Evolutionary conservation across 768 basidiomycete genomes (phyloP).

Genomic region (Pleurotus cornucopiae): DNA sequence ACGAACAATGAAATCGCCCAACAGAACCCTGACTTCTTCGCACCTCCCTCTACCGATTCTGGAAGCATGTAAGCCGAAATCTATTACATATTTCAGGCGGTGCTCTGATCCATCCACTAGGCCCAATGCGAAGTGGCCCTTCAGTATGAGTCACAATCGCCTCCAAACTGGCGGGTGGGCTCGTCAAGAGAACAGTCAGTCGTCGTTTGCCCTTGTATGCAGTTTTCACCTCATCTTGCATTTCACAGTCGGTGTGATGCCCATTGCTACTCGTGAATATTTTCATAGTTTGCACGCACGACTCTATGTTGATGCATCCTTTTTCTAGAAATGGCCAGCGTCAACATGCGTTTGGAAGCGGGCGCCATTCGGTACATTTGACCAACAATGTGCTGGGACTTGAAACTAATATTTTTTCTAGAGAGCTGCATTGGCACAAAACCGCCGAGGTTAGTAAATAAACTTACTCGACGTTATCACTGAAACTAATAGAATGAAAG

Average conservation of each 20-base stretch:
- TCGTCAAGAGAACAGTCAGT: slow-evolving; percentile 47
- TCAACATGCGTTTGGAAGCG: slow-evolving; percentile 50
- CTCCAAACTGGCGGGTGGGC: slow-evolving; percentile 59
- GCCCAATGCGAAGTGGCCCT: slow-evolving; percentile 53
- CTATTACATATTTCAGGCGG: too few relatives aligned
- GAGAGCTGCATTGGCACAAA: slow-evolving; percentile 54
- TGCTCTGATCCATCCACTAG: slow-evolving; percentile 17
- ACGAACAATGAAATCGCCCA: slow-evolving; percentile 33
- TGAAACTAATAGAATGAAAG: slow-evolving; percentile 18
- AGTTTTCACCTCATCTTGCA: neutral
- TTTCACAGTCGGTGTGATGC: slow-evolving; percentile 38
- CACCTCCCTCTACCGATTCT: slow-evolving; percentile 41
- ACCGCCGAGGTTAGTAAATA: slow-evolving; percentile 34
- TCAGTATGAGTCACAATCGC: slow-evolving; percentile 51
- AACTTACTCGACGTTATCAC: neutral
- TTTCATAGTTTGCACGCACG: slow-evolving; percentile 3
- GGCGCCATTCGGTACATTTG: slow-evolving; percentile 41
- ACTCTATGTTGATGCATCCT: too few relatives aligned
- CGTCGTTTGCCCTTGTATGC: neutral
- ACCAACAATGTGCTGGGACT: neutral
- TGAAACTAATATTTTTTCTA: slow-evolving; percentile 17
- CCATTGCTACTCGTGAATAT: slow-evolving; percentile 42
- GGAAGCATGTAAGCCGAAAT: slow-evolving; percentile 31
- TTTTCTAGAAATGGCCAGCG: slow-evolving; percentile 34
- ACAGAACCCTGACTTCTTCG: slow-evolving; percentile 39